A percentile compares a stretch with the other conserved stretches of the same genome.
phyloP scores from a whole-genome alignment of 2,329 filamentous ascomycete species.

The Colletotrichum camelliae region DNA sequence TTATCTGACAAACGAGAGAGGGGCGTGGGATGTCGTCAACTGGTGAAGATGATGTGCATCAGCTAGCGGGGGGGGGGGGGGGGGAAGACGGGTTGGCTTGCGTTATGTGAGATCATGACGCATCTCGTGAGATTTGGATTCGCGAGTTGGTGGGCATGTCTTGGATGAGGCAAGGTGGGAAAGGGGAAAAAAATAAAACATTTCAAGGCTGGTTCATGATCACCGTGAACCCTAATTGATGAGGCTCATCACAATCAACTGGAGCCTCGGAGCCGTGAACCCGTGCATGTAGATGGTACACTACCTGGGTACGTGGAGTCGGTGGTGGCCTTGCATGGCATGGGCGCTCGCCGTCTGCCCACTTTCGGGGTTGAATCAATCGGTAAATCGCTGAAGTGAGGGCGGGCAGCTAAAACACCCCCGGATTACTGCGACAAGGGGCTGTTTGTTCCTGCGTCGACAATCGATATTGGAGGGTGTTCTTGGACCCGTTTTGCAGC shows the following conservation, averaged over 20 bases:
- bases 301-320: background rate
- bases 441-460: background rate
- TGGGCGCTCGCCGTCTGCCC: too few species aligned
- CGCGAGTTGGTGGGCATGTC: background rate
- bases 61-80: background rate
- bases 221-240: slow-evolving; percentile 4
- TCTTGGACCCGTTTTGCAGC: background rate
- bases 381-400: background rate
- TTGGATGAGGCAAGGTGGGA: background rate
- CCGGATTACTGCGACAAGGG: slow-evolving; percentile 5
- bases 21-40: background rate
- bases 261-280: background rate
- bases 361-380: background rate
- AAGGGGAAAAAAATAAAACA: background rate
- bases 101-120: background rate
- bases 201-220: background rate
- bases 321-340: background rate
- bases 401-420: slow-evolving; percentile 6
- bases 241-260: slow-evolving; percentile 1
- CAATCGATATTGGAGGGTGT: slow-evolving; percentile 19
- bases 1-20: background rate
- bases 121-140: background rate
- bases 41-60: background rate
- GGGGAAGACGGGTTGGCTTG: background rate
- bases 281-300: background rate